Conservation (phyloP, 2,329 filamentous ascomycete species). For the Sporothrix pseudoabietina region DNA sequence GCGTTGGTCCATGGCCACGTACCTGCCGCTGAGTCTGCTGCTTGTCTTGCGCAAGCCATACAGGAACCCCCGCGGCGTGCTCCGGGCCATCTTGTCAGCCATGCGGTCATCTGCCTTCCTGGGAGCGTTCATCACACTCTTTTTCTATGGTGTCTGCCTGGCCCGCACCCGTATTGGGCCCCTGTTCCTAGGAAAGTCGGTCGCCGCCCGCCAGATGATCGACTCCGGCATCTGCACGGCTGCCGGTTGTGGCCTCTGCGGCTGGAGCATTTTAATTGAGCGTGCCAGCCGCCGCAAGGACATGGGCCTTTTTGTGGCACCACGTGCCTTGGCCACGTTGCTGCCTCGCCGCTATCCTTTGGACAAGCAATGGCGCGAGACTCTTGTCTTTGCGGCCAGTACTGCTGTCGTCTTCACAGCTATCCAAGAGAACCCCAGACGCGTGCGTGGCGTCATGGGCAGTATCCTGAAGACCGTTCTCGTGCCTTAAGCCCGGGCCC, state of each 20-base stretch:
- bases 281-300: conserved; percentile 67
- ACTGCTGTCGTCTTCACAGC: conserved; percentile 71
- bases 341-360: conserved; percentile 68
- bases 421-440: conserved; percentile 61
- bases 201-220: conserved; percentile 52
- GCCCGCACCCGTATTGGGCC: conserved; percentile 74
- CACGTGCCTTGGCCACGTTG: conserved; percentile 73
- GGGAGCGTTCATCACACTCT: conserved; percentile 73
- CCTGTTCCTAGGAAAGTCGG: conserved; percentile 60
- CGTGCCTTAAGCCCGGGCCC: conserved; percentile 25
- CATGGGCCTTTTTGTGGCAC: conserved; percentile 77
- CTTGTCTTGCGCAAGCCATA: conserved; percentile 52
- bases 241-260: conserved; percentile 72
- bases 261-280: conserved; percentile 80
- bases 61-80: conserved; percentile 51
- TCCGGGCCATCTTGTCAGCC: conserved; percentile 27
- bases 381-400: conserved; percentile 65
- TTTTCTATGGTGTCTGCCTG: conserved; percentile 85
- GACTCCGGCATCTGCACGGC: conserved; percentile 69
- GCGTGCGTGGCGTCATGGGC: conserved; percentile 71
- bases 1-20: conserved; percentile 73
- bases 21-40: conserved; percentile 73
- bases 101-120: conserved; percentile 75
- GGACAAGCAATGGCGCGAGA: conserved; percentile 68
- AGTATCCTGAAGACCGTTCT: conserved; percentile 58